A percentile compares a stretch with the other conserved stretches of the same genome.
These are phyloP conservation scores for Scopulariopsis brevicaulis DNA, from an alignment of 2,329 filamentous ascomycete genomes.

Conservation along the genomic window DNA sequence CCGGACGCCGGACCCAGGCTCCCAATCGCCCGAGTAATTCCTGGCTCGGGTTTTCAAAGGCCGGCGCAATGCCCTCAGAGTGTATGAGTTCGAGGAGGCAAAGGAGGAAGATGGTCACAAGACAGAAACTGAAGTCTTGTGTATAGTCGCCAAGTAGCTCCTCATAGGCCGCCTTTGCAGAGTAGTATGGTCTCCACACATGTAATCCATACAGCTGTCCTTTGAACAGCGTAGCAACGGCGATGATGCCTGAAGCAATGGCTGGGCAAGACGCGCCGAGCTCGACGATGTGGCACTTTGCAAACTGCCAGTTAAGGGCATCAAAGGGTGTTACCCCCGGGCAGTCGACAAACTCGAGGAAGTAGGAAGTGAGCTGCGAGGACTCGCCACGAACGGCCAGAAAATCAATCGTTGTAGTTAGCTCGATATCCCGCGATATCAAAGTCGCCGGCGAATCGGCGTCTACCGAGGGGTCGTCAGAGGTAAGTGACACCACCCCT, in stretches of 20 bases:
- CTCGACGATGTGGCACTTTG: constrained; percentile 6
- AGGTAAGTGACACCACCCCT: no score
- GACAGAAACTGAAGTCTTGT: constrained; percentile 2
- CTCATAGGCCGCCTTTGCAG: constrained; percentile 2
- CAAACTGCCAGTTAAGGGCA: constrained; percentile 8
- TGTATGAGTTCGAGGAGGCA: constrained; percentile 8
- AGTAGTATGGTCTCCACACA: constrained; percentile 5
- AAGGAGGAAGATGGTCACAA: constrained; percentile 7
- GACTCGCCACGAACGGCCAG: constrained; percentile 5
- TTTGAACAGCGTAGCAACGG: constrained; percentile 8
- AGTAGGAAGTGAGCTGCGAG: constrained; percentile 7
- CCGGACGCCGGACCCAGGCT: constrained; percentile 1
- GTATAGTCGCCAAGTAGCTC: background rate
- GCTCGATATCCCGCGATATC: constrained; percentile 12
- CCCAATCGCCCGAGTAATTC: constrained; percentile 3
- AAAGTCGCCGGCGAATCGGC: constrained; percentile 6
- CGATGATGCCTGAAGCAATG: constrained; percentile 6
- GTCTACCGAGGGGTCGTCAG: background rate
- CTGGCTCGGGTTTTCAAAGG: constrained; percentile 5
- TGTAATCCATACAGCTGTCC: constrained; percentile 7
- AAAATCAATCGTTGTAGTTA: constrained; percentile 11
- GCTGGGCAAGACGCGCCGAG: constrained; percentile 1
- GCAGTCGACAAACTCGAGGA: constrained; percentile 10
- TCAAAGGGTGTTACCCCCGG: constrained; percentile 10
- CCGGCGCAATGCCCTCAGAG: constrained; percentile 1